Evolutionary conservation across 2,329 filamentous ascomycete genomes (phyloP), one percentile per base, ranked within the genome.

Genomic region (Pseudocercospora vitis): DNA sequence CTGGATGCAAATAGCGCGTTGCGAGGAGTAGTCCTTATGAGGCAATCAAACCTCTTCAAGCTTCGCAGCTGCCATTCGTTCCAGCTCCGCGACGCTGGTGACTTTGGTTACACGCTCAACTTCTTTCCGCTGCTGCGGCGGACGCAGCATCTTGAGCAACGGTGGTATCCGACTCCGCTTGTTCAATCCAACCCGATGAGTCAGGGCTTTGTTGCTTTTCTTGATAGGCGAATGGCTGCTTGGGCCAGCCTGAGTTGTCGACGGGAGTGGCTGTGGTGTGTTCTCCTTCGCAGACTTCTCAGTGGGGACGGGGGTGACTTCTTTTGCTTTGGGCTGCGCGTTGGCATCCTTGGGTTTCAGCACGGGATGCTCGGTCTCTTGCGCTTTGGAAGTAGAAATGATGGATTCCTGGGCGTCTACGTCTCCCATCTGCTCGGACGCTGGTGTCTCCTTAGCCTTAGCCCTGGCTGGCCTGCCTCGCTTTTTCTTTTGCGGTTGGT

Each of bases 171-270:
- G 66, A 16, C 75, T 75, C 54, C 67, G 69, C 28, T 73, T 74
- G 56, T 76, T 78, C 48, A 79, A 59, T 3, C 76, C 76, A 3
- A 79, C 75, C 0, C 76, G 71, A 50, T 73, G 76, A 3, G 71
- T 69, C 4, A 74, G 70, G 49, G 71, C 73, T 19, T 45, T 42
- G 11, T 48, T 49, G 23, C 58, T 61, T 31, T 56, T 56, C 50
- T 56, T 53, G 42, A 57, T 52, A 12, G 63, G 62, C 9, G 58
- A 60, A 24, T 58, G 57, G n/a, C 31, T 55, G 16, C 28, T 50
- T 2, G 56, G 46, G 14, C 40, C 44, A 37, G 55, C 35, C 37
- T 57, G 54, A n/a, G 26, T 40, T 18, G 51, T 47, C 7, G 31
- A 35, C 12, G 7, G 14, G 7, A 28, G 16, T 18, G 19, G 18